Conservation (phyloP, 2,329 filamentous ascomycete species). For the Sarocladium kiliense region DNA sequence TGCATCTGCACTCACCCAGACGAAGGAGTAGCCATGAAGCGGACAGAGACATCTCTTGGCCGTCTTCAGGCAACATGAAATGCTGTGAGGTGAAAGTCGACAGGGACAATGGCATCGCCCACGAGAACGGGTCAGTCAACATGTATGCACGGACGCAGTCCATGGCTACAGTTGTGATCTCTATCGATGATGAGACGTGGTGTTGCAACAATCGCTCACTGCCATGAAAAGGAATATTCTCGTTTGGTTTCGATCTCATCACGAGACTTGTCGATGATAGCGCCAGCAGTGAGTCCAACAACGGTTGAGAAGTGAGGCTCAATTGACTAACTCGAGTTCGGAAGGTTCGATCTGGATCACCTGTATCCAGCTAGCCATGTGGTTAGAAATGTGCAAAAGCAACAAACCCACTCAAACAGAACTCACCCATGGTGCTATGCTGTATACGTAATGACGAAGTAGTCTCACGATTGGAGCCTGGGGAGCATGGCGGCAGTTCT, state of each 20-base stretch:
- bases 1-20: slow-evolving; percentile 16
- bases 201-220: not conserved
- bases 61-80: not conserved
- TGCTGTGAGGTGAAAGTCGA: not conserved
- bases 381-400: no score
- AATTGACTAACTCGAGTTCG: slow-evolving; percentile 30
- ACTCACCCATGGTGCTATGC: slow-evolving; percentile 39
- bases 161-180: not conserved
- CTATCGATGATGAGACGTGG: not conserved
- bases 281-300: slow-evolving; percentile 22
- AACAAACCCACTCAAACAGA: not conserved
- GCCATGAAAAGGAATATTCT: not conserved
- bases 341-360: slow-evolving; percentile 33
- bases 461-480: slow-evolving; percentile 24
- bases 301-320: slow-evolving; percentile 18
- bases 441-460: slow-evolving; percentile 38
- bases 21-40: slow-evolving; percentile 21
- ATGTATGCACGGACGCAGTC: not conserved
- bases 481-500: slow-evolving; percentile 19
- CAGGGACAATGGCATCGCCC: not conserved
- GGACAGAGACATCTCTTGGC: slow-evolving; percentile 7
- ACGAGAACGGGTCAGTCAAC: slow-evolving; percentile 12
- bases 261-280: slow-evolving; percentile 13
- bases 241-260: not conserved
- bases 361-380: slow-evolving; percentile 36